These are phyloP conservation scores for Sutorius eximius DNA, from an alignment of 1,284 basidiomycete genomes.

Conservation along the genomic window DNA sequence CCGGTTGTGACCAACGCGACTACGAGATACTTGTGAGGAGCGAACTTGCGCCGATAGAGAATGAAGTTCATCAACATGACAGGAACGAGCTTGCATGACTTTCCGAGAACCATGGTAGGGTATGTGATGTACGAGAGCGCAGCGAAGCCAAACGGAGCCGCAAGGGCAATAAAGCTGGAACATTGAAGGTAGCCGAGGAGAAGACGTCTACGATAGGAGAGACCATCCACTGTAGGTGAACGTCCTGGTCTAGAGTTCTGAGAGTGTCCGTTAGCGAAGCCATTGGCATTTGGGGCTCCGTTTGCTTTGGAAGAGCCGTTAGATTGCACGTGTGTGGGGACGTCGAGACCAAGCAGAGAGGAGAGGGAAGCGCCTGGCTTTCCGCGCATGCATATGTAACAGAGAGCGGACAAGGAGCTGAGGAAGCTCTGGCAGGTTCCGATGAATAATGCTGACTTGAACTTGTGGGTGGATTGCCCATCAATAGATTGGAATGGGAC, in stretches of 20 bases:
- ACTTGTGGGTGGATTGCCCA: slow-evolving; percentile 67
- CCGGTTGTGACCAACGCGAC: slow-evolving; percentile 90
- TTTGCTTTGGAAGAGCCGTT: slow-evolving; percentile 33
- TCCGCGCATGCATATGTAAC: slow-evolving; percentile 75
- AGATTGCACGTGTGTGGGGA: slow-evolving; percentile 10
- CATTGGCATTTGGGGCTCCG: slow-evolving; percentile 27
- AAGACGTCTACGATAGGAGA: slow-evolving; percentile 48
- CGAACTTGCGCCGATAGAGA: slow-evolving; percentile 87
- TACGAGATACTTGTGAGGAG: slow-evolving; percentile 91
- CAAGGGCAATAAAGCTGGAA: slow-evolving; percentile 85
- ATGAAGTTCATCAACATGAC: slow-evolving; percentile 95
- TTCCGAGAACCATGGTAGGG: slow-evolving; percentile 97
- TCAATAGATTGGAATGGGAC: slow-evolving; percentile 77
- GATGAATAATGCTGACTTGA: slow-evolving; percentile 86
- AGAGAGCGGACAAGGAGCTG: slow-evolving; percentile 74
- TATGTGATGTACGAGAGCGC: slow-evolving; percentile 95
- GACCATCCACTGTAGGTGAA: slow-evolving; percentile 44
- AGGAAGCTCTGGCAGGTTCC: slow-evolving; percentile 86
- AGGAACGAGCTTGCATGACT: slow-evolving; percentile 97
- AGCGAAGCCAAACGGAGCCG: slow-evolving; percentile 94
- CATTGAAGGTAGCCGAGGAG: slow-evolving; percentile 79
- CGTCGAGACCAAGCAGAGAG: slow-evolving; percentile 57
- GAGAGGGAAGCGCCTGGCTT: slow-evolving; percentile 51
- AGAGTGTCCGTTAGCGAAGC: slow-evolving; percentile 21
- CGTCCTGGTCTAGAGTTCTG: slow-evolving; percentile 32